phyloP scores from a whole-genome alignment of 352 stramenopile species.

The Globisporangium paroecandrum region DNA sequence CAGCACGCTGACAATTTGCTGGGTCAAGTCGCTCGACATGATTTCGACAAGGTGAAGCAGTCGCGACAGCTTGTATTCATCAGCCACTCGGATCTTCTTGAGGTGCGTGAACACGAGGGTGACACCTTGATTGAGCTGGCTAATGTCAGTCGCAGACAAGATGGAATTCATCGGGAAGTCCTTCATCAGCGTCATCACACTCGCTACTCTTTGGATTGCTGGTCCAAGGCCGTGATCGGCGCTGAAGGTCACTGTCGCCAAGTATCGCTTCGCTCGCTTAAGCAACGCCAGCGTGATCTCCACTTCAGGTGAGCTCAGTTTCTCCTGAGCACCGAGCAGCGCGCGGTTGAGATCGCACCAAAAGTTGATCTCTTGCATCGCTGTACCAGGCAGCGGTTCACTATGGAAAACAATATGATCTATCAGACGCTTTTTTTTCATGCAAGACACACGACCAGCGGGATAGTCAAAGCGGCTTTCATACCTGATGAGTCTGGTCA shows the following conservation, averaged over 20 bases:
- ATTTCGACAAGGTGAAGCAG: conserved; percentile 81
- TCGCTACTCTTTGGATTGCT: conserved; percentile 83
- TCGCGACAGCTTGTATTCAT: conserved; percentile 85
- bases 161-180: conserved; percentile 93
- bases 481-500: conserved; percentile 83
- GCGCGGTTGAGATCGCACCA: conserved; percentile 91
- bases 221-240: conserved; percentile 85
- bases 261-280: conserved; percentile 89
- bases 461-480: not conserved
- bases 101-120: conserved; percentile 84
- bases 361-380: conserved; percentile 95
- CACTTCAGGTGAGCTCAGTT: conserved; percentile 86
- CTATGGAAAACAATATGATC: conserved; percentile 17
- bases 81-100: conserved; percentile 88
- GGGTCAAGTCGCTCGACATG: conserved; percentile 82
- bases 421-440: not conserved
- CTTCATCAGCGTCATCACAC: conserved; percentile 91
- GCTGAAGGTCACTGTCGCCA: conserved; percentile 89
- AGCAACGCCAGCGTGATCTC: conserved; percentile 90
- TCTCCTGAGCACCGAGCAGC: conserved; percentile 81
- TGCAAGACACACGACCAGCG: not conserved
- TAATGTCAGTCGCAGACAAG: conserved; percentile 84
- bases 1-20: conserved; percentile 79
- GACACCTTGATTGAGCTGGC: conserved; percentile 77
- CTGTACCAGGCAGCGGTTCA: conserved; percentile 81